phyloP scores from a whole-genome alignment of 2,329 filamentous ascomycete species.

The Hirsutella minnesotensis region DNA sequence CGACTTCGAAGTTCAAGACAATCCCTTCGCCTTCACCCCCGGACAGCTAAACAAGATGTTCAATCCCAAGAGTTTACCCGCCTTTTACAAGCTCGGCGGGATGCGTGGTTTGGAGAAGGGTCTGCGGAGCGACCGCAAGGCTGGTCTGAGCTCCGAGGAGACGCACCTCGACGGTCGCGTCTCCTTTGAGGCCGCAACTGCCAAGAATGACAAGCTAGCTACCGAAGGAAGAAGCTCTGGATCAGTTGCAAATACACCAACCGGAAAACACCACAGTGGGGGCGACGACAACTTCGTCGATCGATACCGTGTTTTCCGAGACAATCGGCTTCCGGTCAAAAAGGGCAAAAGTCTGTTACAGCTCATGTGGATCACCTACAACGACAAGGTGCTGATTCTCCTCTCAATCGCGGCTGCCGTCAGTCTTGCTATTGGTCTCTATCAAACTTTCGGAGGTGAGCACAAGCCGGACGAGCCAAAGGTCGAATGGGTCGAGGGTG shows the following conservation, averaged over 20 bases:
- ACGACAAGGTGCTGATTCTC: slow-evolving; percentile 69
- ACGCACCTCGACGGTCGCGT: slow-evolving; percentile 50
- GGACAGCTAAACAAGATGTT: slow-evolving; percentile 79
- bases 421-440: slow-evolving; percentile 63
- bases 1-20: slow-evolving; percentile 66
- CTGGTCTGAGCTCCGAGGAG: slow-evolving; percentile 72
- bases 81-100: slow-evolving; percentile 73
- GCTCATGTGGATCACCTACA: slow-evolving; percentile 73
- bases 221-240: slow-evolving; percentile 15
- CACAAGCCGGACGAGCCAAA: slow-evolving; percentile 38
- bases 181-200: slow-evolving; percentile 59
- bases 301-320: slow-evolving; percentile 57
- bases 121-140: slow-evolving; percentile 56
- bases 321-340: slow-evolving; percentile 62
- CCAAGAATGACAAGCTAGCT: slow-evolving; percentile 19
- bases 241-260: slow-evolving; percentile 1
- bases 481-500: slow-evolving; percentile 72
- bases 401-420: slow-evolving; percentile 60
- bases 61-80: slow-evolving; percentile 76
- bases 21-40: slow-evolving; percentile 75
- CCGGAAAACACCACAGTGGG: slow-evolving; percentile 3
- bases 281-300: slow-evolving; percentile 38
- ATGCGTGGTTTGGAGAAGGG: slow-evolving; percentile 68
- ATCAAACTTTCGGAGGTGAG: slow-evolving; percentile 55
- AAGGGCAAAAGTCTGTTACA: slow-evolving; percentile 63